Evolutionary conservation across 495 filamentous ascomycete genomes (phyloP).

Genomic region (Tuber calosporum): DNA sequence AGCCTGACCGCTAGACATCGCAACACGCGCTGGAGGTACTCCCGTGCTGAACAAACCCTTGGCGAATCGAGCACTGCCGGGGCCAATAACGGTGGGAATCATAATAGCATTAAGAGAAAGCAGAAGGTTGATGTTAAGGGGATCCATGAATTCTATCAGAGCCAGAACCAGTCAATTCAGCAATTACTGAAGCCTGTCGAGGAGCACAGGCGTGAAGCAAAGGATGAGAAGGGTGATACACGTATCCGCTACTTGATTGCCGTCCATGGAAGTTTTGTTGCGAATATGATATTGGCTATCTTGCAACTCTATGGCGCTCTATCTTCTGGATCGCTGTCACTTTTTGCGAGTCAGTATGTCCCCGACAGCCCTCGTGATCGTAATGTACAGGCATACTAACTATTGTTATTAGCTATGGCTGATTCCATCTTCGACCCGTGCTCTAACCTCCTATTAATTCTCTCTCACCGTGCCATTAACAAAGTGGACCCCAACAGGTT

Average conservation of each 20-base stretch:
- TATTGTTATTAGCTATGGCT: conserved; percentile 58
- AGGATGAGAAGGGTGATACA: conserved; percentile 70
- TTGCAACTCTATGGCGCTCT: conserved; percentile 86
- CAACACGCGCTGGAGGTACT: conserved; percentile 70
- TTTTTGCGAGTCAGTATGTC: conserved; percentile 63
- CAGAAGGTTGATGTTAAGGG: conserved; percentile 52
- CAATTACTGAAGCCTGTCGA: conserved; percentile 86
- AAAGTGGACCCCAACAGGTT: conserved; percentile 83
- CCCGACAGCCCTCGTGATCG: not conserved
- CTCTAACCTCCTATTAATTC: conserved; percentile 79
- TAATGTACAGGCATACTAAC: not conserved
- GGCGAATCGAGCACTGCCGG: conserved; percentile 35
- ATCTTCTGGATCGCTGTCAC: conserved; percentile 76
- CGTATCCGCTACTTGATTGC: conserved; percentile 63
- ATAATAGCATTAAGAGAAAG: conserved; percentile 42
- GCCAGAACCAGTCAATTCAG: conserved; percentile 89
- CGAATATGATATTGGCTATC: conserved; percentile 68
- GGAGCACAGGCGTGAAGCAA: conserved; percentile 74
- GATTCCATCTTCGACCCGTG: conserved; percentile 93
- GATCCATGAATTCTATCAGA: conserved; percentile 77
- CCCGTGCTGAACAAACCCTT: conserved; percentile 15
- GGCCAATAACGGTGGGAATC: conserved; percentile 44
- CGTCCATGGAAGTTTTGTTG: conserved; percentile 78
- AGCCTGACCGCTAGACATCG: conserved; percentile 57
- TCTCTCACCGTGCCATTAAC: conserved; percentile 81